phyloP scores from a whole-genome alignment of 192 early-diverging fungal species.

The Pilobolus umbonatus region DNA sequence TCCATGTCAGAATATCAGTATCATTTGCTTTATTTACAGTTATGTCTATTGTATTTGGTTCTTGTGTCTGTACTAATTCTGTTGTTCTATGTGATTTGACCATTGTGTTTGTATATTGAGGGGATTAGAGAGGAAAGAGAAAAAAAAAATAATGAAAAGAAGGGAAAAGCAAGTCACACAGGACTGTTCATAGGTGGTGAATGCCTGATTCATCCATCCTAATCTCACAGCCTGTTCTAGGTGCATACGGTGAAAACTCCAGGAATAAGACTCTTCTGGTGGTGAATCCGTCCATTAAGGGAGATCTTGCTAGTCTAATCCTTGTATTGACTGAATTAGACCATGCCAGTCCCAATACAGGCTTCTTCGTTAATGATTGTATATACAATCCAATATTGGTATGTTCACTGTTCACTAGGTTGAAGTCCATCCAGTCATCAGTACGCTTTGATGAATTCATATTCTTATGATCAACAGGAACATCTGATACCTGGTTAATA shows the following conservation, averaged over 20 bases:
- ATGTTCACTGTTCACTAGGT: conserved; percentile 12
- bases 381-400: conserved; percentile 16
- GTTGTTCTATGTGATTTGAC: not conserved
- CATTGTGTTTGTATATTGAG: no score
- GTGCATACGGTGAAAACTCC: conserved; percentile 19
- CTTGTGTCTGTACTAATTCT: not conserved
- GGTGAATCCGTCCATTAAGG: conserved; percentile 14
- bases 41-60: not conserved
- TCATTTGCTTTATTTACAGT: no score
- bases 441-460: conserved; percentile 6
- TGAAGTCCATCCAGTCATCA: conserved; percentile 24
- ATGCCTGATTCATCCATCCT: conserved; percentile 3
- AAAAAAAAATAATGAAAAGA: no score
- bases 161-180: no score
- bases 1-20: not conserved
- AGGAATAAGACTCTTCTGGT: conserved; percentile 21
- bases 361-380: conserved; percentile 48
- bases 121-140: no score
- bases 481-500: conserved; percentile 77
- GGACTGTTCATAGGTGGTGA: not conserved
- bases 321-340: conserved; percentile 67
- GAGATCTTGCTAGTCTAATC: conserved; percentile 44
- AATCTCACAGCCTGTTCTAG: conserved; percentile 14
- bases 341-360: conserved; percentile 71
- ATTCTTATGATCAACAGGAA: conserved; percentile 25